Evolutionary conservation across 2,329 filamentous ascomycete genomes (phyloP), one percentile per base, ranked within the genome.

Genomic region (Tolypocladium endophyticum): DNA sequence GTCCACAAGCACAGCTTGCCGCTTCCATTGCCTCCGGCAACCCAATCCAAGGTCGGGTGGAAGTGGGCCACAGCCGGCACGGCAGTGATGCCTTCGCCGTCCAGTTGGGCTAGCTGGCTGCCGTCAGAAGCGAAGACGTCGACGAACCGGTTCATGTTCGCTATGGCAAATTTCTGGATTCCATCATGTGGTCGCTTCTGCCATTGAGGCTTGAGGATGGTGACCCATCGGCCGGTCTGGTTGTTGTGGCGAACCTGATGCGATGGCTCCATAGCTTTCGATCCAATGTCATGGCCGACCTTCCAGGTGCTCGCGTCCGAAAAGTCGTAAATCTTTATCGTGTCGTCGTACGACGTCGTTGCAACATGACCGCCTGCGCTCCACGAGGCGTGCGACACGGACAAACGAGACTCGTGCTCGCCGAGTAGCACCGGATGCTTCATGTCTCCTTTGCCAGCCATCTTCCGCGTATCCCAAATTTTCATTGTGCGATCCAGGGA

Each of bases 111-210:
- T 4, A 99, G 76, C 71, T 97, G 93, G 67, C 91, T 87, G 0
- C 94, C 94, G 56, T 88, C 83, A 0, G 86, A 81, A 0, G 88
- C 88, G 71, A 89, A 99, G 0, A 99, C 83, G 69, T 99, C 94
- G 1, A 97, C 90, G 67, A 97, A 97, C 1, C 94, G 85, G 70
- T 96, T 96, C 94, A 97, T 97, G 66, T 97, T 99, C 1, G 90
- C 94, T 60, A 99, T 93, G 30, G 86, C 89, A 67, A 99, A 92
- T 62, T 93, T 91, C 63, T 96, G 87, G 6, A 95, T 85, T 9
- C 87, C 87, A 61, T 94, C 90, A 39, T 81, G 76, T 0, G 94
- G 93, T 54, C 83, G 81, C 38, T 83, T 79, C 72, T 99, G 94
- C 94, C 94, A 99, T 67, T 96, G 91, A 0, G 71, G 94, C 81